Evolutionary conservation across 1,139 yeast genomes (phyloP).

Genomic region (Geotrichum phurueaensis): DNA sequence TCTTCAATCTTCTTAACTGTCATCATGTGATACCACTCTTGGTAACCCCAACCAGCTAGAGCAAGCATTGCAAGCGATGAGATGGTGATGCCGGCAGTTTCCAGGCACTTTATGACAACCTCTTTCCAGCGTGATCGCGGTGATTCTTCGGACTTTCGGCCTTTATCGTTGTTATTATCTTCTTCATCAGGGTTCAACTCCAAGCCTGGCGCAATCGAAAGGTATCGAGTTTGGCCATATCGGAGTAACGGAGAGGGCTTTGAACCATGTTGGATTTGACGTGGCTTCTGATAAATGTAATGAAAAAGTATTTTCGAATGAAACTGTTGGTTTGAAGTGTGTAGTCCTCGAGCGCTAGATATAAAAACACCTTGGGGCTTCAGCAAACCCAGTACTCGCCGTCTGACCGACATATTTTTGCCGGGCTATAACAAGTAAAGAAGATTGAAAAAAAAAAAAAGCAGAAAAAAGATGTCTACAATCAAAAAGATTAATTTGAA

Average conservation of each 20-base stretch:
- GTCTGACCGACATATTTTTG: neutral
- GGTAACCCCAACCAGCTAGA: slow-evolving; percentile 65
- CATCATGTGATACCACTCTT: slow-evolving; percentile 52
- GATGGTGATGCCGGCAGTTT: slow-evolving; percentile 68
- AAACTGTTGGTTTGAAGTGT: neutral
- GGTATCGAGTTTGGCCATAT: neutral
- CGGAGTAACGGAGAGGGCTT: neutral
- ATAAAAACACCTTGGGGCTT: neutral
- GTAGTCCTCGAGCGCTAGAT: neutral
- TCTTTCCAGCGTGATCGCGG: slow-evolving; percentile 15
- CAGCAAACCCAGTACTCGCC: neutral
- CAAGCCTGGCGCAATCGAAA: slow-evolving; percentile 9
- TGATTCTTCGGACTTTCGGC: neutral
- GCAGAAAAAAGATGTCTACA: neutral
- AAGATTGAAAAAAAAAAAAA: neutral
- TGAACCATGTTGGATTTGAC: neutral
- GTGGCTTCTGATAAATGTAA: neutral
- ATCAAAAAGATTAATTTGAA: neutral
- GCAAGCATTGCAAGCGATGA: slow-evolving; percentile 70
- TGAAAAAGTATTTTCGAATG: neutral
- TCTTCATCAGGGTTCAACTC: slow-evolving; percentile 7
- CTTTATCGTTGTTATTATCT: neutral
- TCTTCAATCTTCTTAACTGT: slow-evolving; percentile 58
- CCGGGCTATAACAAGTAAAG: neutral
- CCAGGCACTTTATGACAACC: slow-evolving; percentile 51